Evolutionary conservation across 1,284 basidiomycete genomes (phyloP).

Genomic region (Cutaneotrichosporon daszewskae): DNA sequence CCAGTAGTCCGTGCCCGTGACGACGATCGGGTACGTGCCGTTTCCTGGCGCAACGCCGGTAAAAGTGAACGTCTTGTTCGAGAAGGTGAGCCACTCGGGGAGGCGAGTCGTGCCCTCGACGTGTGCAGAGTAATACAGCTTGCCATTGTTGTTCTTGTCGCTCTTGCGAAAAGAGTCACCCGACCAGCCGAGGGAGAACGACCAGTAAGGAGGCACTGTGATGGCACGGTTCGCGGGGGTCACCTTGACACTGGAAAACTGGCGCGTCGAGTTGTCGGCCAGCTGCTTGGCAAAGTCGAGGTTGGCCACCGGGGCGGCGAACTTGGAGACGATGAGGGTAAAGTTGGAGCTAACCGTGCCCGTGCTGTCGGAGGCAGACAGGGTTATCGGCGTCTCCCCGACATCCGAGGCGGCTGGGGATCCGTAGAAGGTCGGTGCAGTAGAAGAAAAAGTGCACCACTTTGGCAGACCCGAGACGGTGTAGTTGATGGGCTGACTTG

Average conservation of each 20-base stretch:
- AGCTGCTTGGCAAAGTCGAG: conserved; percentile 45
- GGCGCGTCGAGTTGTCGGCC: conserved; percentile 26
- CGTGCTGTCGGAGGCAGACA: conserved; percentile 36
- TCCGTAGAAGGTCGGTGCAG: conserved; percentile 31
- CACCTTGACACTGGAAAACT: conserved; percentile 36
- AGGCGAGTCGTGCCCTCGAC: conserved; percentile 45
- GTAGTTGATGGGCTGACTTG: conserved; percentile 38
- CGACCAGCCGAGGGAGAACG: conserved; percentile 54
- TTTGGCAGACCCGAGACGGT: conserved; percentile 47
- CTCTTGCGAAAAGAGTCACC: conserved; percentile 43
- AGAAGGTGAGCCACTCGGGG: conserved; percentile 52
- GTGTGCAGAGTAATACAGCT: conserved; percentile 47
- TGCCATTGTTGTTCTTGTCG: conserved; percentile 5
- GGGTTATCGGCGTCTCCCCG: conserved; percentile 27
- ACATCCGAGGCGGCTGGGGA: conserved; percentile 35
- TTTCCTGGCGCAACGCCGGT: conserved; percentile 50
- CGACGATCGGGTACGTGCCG: conserved; percentile 43
- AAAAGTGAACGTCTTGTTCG: conserved; percentile 53
- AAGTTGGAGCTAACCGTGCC: conserved; percentile 31
- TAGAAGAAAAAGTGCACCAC: conserved; percentile 49
- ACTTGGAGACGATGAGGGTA: conserved; percentile 45
- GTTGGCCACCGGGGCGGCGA: conserved; percentile 40
- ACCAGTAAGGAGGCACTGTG: conserved; percentile 49
- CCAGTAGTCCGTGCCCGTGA: conserved; percentile 45
- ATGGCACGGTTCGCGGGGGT: conserved; percentile 43